Conservation (phyloP, 768 basidiomycete species). For the Obba rivulosa region DNA sequence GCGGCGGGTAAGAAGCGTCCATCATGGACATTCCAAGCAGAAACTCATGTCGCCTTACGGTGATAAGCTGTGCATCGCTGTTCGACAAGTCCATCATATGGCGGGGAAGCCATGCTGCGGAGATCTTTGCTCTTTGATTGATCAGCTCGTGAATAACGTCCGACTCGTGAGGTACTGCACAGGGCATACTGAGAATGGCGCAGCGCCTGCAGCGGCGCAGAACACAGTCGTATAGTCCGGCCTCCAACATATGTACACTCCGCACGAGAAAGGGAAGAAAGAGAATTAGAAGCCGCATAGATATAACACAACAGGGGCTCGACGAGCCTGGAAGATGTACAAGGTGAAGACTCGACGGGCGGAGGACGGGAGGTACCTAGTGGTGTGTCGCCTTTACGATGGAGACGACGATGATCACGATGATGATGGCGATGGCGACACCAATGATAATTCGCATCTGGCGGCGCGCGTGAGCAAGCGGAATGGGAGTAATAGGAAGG, state of each 20-base stretch:
- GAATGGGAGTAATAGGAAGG: background rate
- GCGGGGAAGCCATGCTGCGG: no score
- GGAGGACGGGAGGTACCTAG: slow-evolving; percentile 10
- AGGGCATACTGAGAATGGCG: no score
- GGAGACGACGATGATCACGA: slow-evolving; percentile 93
- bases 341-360: slow-evolving; percentile 12
- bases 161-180: no score
- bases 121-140: no score
- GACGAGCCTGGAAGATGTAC: slow-evolving; percentile 12
- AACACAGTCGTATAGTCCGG: no score
- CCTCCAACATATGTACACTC: background rate
- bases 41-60: no score
- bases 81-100: no score
- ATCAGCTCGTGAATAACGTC: no score
- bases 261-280: slow-evolving; percentile 1
- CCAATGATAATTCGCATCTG: slow-evolving; percentile 98
- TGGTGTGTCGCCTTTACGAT: slow-evolving; percentile 76
- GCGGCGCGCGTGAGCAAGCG: slow-evolving; percentile 3
- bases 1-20: no score
- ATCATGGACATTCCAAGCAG: no score
- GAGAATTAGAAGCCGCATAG: slow-evolving; percentile 34
- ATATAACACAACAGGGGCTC: slow-evolving; percentile 36
- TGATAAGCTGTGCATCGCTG: no score
- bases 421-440: slow-evolving; percentile 81
- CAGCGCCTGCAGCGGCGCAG: no score